Percentiles rank a stretch among this genome's conserved stretches.
Evolutionary conservation across 371 early-diverging fungal genomes (phyloP).

Genomic region (Mucor circinelloides): DNA sequence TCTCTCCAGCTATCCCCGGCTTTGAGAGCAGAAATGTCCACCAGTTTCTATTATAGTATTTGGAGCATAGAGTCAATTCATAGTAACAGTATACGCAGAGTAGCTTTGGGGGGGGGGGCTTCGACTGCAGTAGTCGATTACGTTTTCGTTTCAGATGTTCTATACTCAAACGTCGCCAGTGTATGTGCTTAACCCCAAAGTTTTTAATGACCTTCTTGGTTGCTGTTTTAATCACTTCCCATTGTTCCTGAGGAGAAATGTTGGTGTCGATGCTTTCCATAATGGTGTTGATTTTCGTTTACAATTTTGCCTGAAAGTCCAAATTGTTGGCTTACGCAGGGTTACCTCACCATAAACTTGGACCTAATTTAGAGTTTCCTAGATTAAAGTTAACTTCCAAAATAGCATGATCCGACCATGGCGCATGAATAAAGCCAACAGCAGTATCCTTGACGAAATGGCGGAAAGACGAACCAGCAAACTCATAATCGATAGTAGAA

Average conservation of each 20-base stretch:
- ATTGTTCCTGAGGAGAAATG: not conserved
- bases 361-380: too few relatives aligned
- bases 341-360: not conserved
- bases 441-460: not conserved
- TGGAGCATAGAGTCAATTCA: not conserved
- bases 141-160: too few relatives aligned
- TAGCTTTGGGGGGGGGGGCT: not conserved
- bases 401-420: constrained; percentile 14
- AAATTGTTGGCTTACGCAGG: not conserved
- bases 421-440: not conserved
- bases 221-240: not conserved
- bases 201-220: not conserved
- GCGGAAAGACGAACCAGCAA: not conserved
- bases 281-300: not conserved
- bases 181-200: not conserved
- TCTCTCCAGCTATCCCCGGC: too few relatives aligned
- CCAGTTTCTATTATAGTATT: not conserved
- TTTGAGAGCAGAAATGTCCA: not conserved
- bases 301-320: not conserved
- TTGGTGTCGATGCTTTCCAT: not conserved
- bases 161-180: too few relatives aligned
- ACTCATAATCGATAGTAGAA: not conserved
- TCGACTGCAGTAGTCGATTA: too few relatives aligned
- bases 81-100: not conserved
- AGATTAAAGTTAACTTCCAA: too few relatives aligned